These are phyloP conservation scores for Tagetes erecta DNA, from an alignment of 129 eudicot genomes.

Conservation along the genomic window DNA sequence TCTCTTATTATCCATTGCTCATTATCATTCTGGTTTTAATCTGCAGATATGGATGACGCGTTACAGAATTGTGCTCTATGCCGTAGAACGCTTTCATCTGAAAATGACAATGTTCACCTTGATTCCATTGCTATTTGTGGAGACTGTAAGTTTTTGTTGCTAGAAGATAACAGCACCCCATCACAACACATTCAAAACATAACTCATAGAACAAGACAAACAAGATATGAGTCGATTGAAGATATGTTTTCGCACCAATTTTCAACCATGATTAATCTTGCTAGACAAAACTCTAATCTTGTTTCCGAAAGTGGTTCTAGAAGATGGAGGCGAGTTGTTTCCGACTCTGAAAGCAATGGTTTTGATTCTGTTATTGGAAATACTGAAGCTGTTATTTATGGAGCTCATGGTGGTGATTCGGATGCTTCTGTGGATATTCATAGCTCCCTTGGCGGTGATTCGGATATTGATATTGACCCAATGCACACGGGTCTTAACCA, in stretches of 20 bases:
- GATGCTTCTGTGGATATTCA: conserved; percentile 65
- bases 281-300: conserved; percentile 55
- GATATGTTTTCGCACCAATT: conserved; percentile 66
- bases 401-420: conserved; percentile 54
- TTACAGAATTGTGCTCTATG: conserved; percentile 59
- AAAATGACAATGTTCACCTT: conserved; percentile 40
- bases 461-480: conserved; percentile 84
- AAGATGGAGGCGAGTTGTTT: conserved; percentile 64
- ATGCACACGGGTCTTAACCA: conserved; percentile 80
- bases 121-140: conserved; percentile 56
- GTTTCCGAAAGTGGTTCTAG: conserved; percentile 56
- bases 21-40: conserved; percentile 10
- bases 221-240: conserved; percentile 61
- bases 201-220: conserved; percentile 43
- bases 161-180: conserved; percentile 62
- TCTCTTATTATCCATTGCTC: background rate
- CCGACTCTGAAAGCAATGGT: conserved; percentile 81
- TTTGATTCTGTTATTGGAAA: conserved; percentile 72
- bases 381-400: conserved; percentile 56
- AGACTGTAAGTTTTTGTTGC: conserved; percentile 65
- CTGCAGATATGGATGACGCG: conserved; percentile 33
- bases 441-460: conserved; percentile 45
- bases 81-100: conserved; percentile 50
- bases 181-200: conserved; percentile 39
- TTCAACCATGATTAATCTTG: conserved; percentile 54